phyloP scores from a whole-genome alignment of 164 flowering plant genomes.

The Stephania japonica region DNA sequence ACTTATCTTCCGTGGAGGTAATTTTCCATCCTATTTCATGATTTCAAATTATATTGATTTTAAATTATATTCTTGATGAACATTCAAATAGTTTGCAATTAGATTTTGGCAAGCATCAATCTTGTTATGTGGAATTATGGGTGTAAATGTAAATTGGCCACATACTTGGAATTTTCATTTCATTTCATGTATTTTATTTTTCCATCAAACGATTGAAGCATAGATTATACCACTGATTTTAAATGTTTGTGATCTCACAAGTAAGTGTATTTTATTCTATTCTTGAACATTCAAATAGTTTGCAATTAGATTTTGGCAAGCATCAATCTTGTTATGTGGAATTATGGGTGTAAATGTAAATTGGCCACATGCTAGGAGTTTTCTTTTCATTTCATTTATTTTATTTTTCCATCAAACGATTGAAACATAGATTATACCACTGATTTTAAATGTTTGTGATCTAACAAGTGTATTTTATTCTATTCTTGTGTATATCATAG shows the following conservation, averaged over 20 bases:
- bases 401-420: too few species aligned
- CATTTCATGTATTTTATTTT: too few species aligned
- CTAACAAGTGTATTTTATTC: neutral
- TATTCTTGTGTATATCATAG: neutral
- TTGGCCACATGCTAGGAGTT: too few species aligned
- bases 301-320: neutral
- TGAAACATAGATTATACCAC: neutral
- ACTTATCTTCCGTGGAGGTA: too few species aligned
- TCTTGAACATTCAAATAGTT: neutral
- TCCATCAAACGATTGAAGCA: too few species aligned
- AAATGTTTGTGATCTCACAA: neutral
- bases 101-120: neutral
- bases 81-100: neutral
- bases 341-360: neutral
- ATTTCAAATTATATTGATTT: too few species aligned
- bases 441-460: neutral
- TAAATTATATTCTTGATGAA: neutral
- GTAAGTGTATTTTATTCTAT: neutral
- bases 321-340: neutral
- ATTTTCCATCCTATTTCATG: neutral
- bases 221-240: neutral
- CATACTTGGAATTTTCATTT: too few species aligned
- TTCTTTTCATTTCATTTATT: too few species aligned
- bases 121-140: neutral
- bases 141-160: neutral